These are phyloP conservation scores for Xylaria sp. DNA, from an alignment of 2,329 filamentous ascomycete genomes.

Conservation along the genomic window DNA sequence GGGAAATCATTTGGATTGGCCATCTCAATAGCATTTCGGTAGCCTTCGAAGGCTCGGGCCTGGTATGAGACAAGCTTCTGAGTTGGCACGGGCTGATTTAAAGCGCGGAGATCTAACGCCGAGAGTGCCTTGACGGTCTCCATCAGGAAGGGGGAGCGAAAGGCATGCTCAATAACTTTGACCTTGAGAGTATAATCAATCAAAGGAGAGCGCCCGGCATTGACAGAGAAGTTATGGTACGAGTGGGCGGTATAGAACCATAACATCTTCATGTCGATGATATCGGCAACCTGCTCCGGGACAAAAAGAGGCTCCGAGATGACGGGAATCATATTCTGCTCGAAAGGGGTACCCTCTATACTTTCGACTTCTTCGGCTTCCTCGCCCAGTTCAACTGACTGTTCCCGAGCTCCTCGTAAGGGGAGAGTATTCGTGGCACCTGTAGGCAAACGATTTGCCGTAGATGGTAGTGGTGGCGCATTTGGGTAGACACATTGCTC, in stretches of 20 bases:
- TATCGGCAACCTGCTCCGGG: slow-evolving; percentile 49
- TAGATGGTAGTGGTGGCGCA: slow-evolving; percentile 28
- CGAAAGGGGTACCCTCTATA: not conserved
- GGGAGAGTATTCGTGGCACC: not conserved
- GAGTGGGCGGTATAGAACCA: slow-evolving; percentile 65
- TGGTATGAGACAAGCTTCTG: slow-evolving; percentile 57
- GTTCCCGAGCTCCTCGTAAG: slow-evolving; percentile 19
- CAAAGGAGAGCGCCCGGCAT: slow-evolving; percentile 48
- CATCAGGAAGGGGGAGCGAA: slow-evolving; percentile 65
- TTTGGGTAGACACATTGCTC: slow-evolving; percentile 60
- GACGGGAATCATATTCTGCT: slow-evolving; percentile 30
- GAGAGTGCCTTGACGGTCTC: slow-evolving; percentile 64
- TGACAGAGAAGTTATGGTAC: slow-evolving; percentile 58
- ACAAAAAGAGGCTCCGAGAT: slow-evolving; percentile 52
- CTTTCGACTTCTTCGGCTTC: slow-evolving; percentile 4
- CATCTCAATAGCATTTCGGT: slow-evolving; percentile 61
- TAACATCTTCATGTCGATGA: slow-evolving; percentile 62
- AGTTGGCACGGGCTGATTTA: slow-evolving; percentile 53
- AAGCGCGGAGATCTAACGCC: slow-evolving; percentile 59
- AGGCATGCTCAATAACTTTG: slow-evolving; percentile 61
- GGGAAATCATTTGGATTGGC: slow-evolving; percentile 59
- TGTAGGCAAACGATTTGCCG: not conserved
- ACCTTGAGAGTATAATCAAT: slow-evolving; percentile 58
- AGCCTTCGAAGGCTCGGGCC: slow-evolving; percentile 61
- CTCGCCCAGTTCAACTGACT: slow-evolving; percentile 10